These are phyloP conservation scores for Pythium folliculosum DNA, from an alignment of 352 stramenopile species.

Conservation along the genomic window DNA sequence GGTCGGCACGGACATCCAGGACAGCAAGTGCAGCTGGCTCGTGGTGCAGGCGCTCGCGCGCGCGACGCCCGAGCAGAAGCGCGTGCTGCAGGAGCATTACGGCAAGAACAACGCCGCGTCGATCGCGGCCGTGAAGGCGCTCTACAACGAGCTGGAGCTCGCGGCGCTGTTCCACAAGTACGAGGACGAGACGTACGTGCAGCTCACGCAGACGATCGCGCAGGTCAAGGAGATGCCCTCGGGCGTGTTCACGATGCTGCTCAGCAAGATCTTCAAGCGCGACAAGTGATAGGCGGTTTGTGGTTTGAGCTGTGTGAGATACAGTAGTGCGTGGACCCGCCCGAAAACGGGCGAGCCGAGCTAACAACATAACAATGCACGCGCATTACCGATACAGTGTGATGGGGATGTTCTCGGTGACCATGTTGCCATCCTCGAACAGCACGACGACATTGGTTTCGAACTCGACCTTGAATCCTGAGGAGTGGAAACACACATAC, in stretches of 20 bases:
- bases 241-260: slow-evolving; percentile 92
- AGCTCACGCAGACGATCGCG: slow-evolving; percentile 80
- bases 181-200: slow-evolving; percentile 92
- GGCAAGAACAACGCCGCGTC: slow-evolving; percentile 79
- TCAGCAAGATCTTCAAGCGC: slow-evolving; percentile 97
- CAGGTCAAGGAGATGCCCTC: slow-evolving; percentile 85
- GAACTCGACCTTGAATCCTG: slow-evolving; percentile 91
- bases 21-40: slow-evolving; percentile 99
- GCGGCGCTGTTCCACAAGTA: slow-evolving; percentile 89
- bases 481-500: background rate
- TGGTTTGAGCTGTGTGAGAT: background rate
- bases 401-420: slow-evolving; percentile 90
- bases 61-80: slow-evolving; percentile 72
- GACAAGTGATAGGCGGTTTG: slow-evolving; percentile 77
- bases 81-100: slow-evolving; percentile 92
- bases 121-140: slow-evolving; percentile 90
- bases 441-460: slow-evolving; percentile 93
- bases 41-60: slow-evolving; percentile 93
- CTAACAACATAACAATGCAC: no score
- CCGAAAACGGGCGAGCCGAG: no score
- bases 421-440: slow-evolving; percentile 91
- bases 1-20: slow-evolving; percentile 98
- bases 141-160: slow-evolving; percentile 95
- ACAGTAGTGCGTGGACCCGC: no score
- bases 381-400: slow-evolving; percentile 68